phyloP scores from a whole-genome alignment of 345 rosid genomes.

The Salix udensis region DNA sequence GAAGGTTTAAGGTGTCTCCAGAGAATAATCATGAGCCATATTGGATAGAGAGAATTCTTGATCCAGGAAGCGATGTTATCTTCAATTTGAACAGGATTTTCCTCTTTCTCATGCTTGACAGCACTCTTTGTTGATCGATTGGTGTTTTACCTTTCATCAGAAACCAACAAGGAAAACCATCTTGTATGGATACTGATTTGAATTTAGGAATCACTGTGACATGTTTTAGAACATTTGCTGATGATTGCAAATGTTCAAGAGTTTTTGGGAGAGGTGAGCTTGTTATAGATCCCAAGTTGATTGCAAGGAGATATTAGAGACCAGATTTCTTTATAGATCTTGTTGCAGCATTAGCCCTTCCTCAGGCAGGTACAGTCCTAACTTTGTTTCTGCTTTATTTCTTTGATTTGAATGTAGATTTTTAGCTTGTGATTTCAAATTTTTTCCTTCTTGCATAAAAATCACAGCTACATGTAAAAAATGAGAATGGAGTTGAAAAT shows the following conservation, averaged over 20 bases:
- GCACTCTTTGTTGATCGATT: constrained; percentile 83
- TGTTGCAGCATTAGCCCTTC: constrained; percentile 70
- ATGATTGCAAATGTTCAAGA: constrained; percentile 42
- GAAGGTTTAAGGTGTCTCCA: constrained; percentile 49
- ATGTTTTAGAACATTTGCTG: constrained; percentile 65
- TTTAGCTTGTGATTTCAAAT: background rate
- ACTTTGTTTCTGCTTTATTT: background rate
- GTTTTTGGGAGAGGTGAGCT: constrained; percentile 84
- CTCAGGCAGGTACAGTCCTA: constrained; percentile 45
- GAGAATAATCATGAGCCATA: constrained; percentile 40
- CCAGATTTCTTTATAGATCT: constrained; percentile 72
- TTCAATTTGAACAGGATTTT: constrained; percentile 65
- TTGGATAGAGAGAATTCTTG: constrained; percentile 46
- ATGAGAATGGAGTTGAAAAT: background rate
- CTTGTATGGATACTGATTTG: constrained; percentile 56
- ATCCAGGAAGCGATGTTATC: constrained; percentile 63
- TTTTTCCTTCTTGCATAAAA: background rate
- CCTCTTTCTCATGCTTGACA: constrained; percentile 62
- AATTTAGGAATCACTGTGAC: constrained; percentile 64
- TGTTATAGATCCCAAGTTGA: constrained; percentile 58
- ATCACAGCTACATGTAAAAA: background rate
- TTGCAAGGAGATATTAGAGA: constrained; percentile 58
- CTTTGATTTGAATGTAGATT: background rate
- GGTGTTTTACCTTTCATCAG: constrained; percentile 70
- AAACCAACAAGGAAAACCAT: constrained; percentile 35